phyloP scores from a whole-genome alignment of 1,284 basidiomycete species.

The Pseudozyma thailandica region DNA sequence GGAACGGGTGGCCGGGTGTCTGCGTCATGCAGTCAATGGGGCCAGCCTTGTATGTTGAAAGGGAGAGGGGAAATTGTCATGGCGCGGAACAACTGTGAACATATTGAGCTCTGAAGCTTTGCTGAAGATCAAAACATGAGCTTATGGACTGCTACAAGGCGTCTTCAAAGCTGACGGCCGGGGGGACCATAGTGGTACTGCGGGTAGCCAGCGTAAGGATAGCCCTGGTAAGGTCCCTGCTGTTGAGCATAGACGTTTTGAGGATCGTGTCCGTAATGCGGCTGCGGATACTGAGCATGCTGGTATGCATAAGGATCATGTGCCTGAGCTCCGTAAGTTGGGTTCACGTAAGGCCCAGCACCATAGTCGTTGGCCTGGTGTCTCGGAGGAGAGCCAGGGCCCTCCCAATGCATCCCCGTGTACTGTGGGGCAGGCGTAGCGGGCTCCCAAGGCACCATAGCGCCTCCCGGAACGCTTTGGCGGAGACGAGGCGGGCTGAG shows the following conservation, averaged over 20 bases:
- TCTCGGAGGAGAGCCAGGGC: neutral
- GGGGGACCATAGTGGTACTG: neutral
- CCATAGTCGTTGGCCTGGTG: neutral
- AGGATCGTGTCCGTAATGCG: neutral
- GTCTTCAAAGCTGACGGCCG: constrained; percentile 1
- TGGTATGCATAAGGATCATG: neutral
- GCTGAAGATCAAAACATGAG: neutral
- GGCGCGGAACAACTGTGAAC: too few species aligned
- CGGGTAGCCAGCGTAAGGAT: too few species aligned
- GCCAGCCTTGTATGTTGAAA: too few species aligned
- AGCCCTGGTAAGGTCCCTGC: too few species aligned
- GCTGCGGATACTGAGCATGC: neutral
- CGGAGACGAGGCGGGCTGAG: neutral
- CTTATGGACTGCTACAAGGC: too few species aligned
- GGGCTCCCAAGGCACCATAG: constrained; percentile 4
- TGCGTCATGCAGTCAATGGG: too few species aligned
- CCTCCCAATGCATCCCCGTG: neutral
- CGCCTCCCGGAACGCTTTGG: neutral
- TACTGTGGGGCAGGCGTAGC: neutral
- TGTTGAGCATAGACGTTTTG: too few species aligned
- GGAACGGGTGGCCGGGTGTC: too few species aligned
- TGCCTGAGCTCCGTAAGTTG: neutral
- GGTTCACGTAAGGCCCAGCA: constrained; percentile 1
- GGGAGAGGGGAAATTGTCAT: too few species aligned
- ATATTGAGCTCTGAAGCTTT: too few species aligned